These are phyloP conservation scores for Mucor indicus DNA, from an alignment of 371 early-diverging fungal species.

Conservation along the genomic window DNA sequence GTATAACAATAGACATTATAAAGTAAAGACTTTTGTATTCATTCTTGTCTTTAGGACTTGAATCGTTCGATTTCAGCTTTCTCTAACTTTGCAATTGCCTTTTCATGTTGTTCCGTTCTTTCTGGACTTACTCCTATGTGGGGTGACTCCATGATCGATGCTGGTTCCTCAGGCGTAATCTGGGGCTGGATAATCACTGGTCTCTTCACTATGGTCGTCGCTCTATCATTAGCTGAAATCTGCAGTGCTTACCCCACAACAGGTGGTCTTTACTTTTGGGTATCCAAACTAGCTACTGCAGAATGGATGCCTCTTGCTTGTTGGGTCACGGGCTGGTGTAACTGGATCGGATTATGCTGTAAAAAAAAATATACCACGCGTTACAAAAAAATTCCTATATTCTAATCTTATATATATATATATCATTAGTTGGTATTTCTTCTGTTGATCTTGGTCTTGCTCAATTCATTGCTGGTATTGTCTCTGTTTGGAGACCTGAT, in stretches of 20 bases:
- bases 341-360: conserved; percentile 55
- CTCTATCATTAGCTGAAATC: conserved; percentile 71
- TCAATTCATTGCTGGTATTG: conserved; percentile 52
- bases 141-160: conserved; percentile 56
- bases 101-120: conserved; percentile 52
- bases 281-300: conserved; percentile 48
- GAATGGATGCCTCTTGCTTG: conserved; percentile 59
- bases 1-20: conserved; percentile 5
- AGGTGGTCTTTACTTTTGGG: conserved; percentile 72
- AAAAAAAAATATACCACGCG: not conserved
- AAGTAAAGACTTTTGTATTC: too few species aligned
- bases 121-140: conserved; percentile 55
- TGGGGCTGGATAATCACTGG: conserved; percentile 71
- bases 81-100: conserved; percentile 54
- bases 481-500: conserved; percentile 45
- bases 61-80: conserved; percentile 58
- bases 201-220: conserved; percentile 59
- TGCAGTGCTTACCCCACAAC: conserved; percentile 73
- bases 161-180: conserved; percentile 64
- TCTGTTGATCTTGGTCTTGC: conserved; percentile 54
- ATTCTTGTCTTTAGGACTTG: conserved; percentile 38
- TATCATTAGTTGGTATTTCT: conserved; percentile 39
- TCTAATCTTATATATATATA: not conserved
- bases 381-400: not conserved
- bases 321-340: conserved; percentile 67